Conservation (phyloP, 805 yeast genomes). For the Candida odintsovae region DNA sequence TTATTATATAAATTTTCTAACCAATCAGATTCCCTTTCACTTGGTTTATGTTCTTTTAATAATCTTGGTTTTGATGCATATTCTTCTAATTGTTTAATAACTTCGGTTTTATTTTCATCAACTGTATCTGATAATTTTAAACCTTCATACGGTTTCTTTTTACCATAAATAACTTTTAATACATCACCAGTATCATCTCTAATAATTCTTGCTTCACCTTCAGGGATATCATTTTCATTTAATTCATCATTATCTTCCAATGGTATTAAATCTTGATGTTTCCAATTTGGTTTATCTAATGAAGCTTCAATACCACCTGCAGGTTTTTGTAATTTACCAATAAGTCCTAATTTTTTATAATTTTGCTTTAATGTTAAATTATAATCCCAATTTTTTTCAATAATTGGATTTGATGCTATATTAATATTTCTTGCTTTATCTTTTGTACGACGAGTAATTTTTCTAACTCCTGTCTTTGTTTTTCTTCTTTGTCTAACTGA, state of each 20-base stretch:
- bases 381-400: slow-evolving; percentile 88
- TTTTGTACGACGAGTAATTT: slow-evolving; percentile 64
- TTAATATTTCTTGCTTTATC: slow-evolving; percentile 65
- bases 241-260: slow-evolving; percentile 24
- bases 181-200: slow-evolving; percentile 69
- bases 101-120: slow-evolving; percentile 39
- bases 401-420: slow-evolving; percentile 69
- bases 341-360: slow-evolving; percentile 75
- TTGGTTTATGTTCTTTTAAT: slow-evolving; percentile 47
- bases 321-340: slow-evolving; percentile 54
- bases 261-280: slow-evolving; percentile 21
- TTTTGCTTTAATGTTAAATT: slow-evolving; percentile 78
- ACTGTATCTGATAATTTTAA: slow-evolving; percentile 26
- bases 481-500: slow-evolving; percentile 84
- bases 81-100: slow-evolving; percentile 65
- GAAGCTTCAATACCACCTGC: slow-evolving; percentile 81
- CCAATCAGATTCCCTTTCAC: slow-evolving; percentile 77
- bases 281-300: slow-evolving; percentile 31
- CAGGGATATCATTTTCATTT: slow-evolving; percentile 52
- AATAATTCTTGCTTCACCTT: slow-evolving; percentile 72
- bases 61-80: slow-evolving; percentile 37
- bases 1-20: slow-evolving; percentile 55
- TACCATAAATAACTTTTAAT: slow-evolving; percentile 63
- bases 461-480: slow-evolving; percentile 64
- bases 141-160: slow-evolving; percentile 38